Percentiles rank a stretch among this genome's conserved stretches.
These are phyloP conservation scores for Tremella mesenterica DNA, from an alignment of 768 basidiomycete species.

Conservation along the genomic window DNA sequence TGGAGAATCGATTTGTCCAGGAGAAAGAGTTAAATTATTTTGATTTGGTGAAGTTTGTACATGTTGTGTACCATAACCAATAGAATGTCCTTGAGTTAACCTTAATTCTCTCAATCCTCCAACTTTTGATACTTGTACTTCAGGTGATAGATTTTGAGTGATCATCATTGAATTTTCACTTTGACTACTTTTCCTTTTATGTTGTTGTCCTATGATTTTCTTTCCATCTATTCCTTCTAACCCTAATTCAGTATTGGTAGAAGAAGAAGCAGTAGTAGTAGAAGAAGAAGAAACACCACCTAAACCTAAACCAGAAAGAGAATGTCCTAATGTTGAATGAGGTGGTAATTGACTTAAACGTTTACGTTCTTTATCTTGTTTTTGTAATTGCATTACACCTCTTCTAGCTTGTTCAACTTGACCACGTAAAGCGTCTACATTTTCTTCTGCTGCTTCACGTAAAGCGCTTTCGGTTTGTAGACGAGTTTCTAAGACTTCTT, in stretches of 20 bases:
- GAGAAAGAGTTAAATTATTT: constrained; percentile 3
- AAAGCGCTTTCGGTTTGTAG: constrained; percentile 31
- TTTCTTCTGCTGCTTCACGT: constrained; percentile 41
- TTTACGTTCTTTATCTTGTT: constrained; percentile 38
- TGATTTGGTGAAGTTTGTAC: background rate
- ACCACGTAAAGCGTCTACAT: constrained; percentile 25
- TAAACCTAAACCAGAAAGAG: background rate
- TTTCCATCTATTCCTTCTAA: constrained; percentile 9
- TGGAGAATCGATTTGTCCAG: background rate
- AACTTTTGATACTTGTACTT: background rate
- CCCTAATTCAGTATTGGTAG: background rate
- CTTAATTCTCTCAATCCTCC: constrained; percentile 36
- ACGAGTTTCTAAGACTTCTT: constrained; percentile 37
- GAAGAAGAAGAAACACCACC: background rate
- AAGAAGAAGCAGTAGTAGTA: background rate
- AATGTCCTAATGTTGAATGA: background rate
- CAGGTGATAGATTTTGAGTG: background rate
- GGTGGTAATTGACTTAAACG: background rate
- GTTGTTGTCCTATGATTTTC: constrained; percentile 18
- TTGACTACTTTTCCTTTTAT: constrained; percentile 24
- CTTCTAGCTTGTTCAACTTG: constrained; percentile 40
- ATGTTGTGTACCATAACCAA: no score
- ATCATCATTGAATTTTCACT: constrained; percentile 13
- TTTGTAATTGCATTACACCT: constrained; percentile 36
- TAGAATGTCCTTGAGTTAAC: constrained; percentile 10